Conservation (phyloP, 495 filamentous ascomycete species). For the Diplogelasinospora grovesii region DNA sequence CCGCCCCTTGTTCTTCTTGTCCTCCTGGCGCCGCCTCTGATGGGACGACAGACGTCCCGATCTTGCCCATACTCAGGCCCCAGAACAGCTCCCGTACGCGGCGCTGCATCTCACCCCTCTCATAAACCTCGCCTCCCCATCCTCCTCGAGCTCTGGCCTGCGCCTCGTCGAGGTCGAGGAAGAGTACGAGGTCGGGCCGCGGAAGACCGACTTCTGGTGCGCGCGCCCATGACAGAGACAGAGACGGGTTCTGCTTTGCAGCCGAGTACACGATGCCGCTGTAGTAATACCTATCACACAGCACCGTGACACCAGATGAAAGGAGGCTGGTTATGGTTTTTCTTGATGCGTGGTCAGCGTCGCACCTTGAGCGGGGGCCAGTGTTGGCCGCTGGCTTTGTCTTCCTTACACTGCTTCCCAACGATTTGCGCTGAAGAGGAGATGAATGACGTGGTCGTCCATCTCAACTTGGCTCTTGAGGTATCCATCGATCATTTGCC, state of each 20-base stretch:
- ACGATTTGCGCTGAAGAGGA: conserved; percentile 91
- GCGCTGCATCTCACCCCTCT: conserved; percentile 74
- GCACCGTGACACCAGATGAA: conserved; percentile 58
- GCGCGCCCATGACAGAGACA: conserved; percentile 70
- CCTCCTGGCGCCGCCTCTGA: conserved; percentile 8
- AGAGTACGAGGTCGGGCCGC: conserved; percentile 78
- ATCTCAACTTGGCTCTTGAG: conserved; percentile 66
- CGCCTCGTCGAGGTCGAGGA: conserved; percentile 70
- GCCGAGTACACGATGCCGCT: conserved; percentile 90
- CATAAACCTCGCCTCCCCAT: conserved; percentile 84
- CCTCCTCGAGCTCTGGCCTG: conserved; percentile 71
- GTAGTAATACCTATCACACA: conserved; percentile 92
- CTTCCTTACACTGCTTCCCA: conserved; percentile 81
- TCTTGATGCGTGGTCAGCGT: conserved; percentile 21
- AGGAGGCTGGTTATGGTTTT: conserved; percentile 57
- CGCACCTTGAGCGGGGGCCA: conserved; percentile 3
- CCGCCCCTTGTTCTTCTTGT: conserved; percentile 8
- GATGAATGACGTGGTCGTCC: conserved; percentile 89
- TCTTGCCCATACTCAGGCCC: conserved; percentile 41
- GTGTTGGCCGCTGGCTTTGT: too few species aligned
- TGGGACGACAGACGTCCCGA: conserved; percentile 20
- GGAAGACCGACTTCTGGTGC: conserved; percentile 83
- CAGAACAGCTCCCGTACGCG: conserved; percentile 71
- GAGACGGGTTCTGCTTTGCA: conserved; percentile 69
- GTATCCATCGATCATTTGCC: conserved; percentile 83